These are phyloP conservation scores for Ceratobasidium sp. DNA, from an alignment of 1,284 basidiomycete species.

Conservation along the genomic window DNA sequence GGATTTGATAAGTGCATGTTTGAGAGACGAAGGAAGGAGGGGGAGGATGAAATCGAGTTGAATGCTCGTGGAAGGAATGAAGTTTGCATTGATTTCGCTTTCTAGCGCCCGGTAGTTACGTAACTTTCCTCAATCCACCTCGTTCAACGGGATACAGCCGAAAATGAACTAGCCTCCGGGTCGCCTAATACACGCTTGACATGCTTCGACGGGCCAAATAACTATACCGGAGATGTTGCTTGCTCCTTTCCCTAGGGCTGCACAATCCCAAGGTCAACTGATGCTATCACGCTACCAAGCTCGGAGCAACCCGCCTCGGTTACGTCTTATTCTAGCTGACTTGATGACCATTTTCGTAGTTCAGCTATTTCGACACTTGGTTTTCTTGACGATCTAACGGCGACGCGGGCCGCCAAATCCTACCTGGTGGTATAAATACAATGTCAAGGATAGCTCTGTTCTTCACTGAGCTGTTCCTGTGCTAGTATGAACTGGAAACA, in stretches of 20 bases:
- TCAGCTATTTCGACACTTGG: too few relatives aligned
- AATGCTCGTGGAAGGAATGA: not conserved
- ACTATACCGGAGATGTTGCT: not conserved
- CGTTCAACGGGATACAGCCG: too few relatives aligned
- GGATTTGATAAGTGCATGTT: conserved; percentile 43
- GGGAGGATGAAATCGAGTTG: conserved; percentile 8
- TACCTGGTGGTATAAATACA: not conserved
- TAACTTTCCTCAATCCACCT: too few relatives aligned
- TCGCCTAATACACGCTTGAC: not conserved
- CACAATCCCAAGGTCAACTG: conserved; percentile 20
- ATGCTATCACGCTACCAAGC: conserved; percentile 14
- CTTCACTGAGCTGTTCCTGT: not conserved
- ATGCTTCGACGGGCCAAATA: conserved; percentile 6
- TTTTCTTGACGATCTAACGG: conserved; percentile 2
- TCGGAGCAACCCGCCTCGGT: not conserved
- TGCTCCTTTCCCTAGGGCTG: too few relatives aligned
- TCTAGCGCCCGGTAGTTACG: too few relatives aligned
- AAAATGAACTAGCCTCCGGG: too few relatives aligned
- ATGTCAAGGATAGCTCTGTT: not conserved
- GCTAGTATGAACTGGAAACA: conserved; percentile 39
- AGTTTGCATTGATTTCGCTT: too few relatives aligned
- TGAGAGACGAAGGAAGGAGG: conserved; percentile 42
- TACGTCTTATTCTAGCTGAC: too few relatives aligned
- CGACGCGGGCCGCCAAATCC: not conserved
- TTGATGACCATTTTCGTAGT: too few relatives aligned